phyloP scores from a whole-genome alignment of 768 basidiomycete genomes.

The Pulveroboletus sp. region DNA sequence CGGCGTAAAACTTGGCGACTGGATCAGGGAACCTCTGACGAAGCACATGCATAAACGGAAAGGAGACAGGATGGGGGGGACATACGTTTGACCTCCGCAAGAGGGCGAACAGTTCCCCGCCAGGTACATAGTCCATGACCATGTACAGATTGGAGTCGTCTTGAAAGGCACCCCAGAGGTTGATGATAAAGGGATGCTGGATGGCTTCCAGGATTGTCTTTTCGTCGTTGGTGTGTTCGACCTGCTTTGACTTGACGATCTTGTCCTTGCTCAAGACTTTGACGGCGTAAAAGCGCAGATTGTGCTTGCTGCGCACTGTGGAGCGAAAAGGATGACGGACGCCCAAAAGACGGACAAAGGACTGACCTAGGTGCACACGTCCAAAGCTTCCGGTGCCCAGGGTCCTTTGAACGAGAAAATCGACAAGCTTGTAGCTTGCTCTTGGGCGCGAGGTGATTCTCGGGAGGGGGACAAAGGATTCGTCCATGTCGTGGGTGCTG shows the following conservation, averaged over 20 bases:
- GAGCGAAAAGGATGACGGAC: neutral
- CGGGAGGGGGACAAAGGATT: slow-evolving; percentile 32
- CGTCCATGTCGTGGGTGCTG: slow-evolving; percentile 41
- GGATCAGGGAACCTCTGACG: slow-evolving; percentile 89
- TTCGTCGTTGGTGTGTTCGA: slow-evolving; percentile 97
- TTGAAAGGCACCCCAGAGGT: slow-evolving; percentile 95
- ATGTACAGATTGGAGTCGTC: slow-evolving; percentile 93
- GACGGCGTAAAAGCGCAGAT: slow-evolving; percentile 93
- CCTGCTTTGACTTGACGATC: slow-evolving; percentile 89
- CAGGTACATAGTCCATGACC: slow-evolving; percentile 96
- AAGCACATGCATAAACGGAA: slow-evolving; percentile 7
- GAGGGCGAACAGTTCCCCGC: slow-evolving; percentile 95
- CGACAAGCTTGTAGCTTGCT: slow-evolving; percentile 67
- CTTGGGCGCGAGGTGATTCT: slow-evolving; percentile 47
- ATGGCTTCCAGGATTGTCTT: slow-evolving; percentile 81
- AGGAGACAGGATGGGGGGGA: slow-evolving; percentile 14
- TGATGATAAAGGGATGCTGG: slow-evolving; percentile 92
- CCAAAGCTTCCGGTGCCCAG: slow-evolving; percentile 97
- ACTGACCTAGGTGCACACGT: slow-evolving; percentile 82
- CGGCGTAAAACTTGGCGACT: slow-evolving; percentile 96
- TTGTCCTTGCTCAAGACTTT: slow-evolving; percentile 94
- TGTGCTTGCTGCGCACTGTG: slow-evolving; percentile 86
- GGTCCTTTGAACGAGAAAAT: slow-evolving; percentile 80
- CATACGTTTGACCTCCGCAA: slow-evolving; percentile 84
- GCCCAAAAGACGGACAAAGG: neutral